phyloP scores from a whole-genome alignment of 805 yeast genomes.

The Nakazawaea ernobii region DNA sequence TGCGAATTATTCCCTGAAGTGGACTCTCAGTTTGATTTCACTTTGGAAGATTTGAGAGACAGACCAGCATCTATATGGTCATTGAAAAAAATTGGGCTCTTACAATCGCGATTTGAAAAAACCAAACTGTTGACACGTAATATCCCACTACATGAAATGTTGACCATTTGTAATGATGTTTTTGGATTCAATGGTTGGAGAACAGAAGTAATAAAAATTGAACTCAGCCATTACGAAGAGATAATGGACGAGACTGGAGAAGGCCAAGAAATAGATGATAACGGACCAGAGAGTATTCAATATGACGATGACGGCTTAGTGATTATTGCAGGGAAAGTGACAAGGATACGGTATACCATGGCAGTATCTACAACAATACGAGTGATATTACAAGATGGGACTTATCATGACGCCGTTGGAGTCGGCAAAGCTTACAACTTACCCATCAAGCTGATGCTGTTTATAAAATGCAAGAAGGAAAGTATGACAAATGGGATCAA shows the following conservation, averaged over 20 bases:
- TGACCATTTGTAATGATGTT: slow-evolving; percentile 37
- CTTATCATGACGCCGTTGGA: slow-evolving; percentile 32
- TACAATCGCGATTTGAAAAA: slow-evolving; percentile 6
- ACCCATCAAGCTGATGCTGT: slow-evolving; percentile 29
- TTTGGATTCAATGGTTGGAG: slow-evolving; percentile 53
- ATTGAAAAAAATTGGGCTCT: slow-evolving; percentile 3
- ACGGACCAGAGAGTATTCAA: background rate
- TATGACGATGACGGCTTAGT: slow-evolving; percentile 5
- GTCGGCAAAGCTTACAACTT: slow-evolving; percentile 28
- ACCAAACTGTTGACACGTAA: background rate
- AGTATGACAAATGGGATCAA: slow-evolving; percentile 42
- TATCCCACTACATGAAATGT: slow-evolving; percentile 18
- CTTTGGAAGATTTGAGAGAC: slow-evolving; percentile 5
- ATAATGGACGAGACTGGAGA: slow-evolving; percentile 14
- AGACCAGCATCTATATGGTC: slow-evolving; percentile 9
- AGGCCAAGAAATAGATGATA: slow-evolving; percentile 14
- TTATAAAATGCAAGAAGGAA: slow-evolving; percentile 37
- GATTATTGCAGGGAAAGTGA: background rate
- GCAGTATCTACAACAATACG: slow-evolving; percentile 26
- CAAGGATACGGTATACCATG: slow-evolving; percentile 15
- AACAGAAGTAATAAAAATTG: slow-evolving; percentile 25
- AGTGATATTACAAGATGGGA: slow-evolving; percentile 38
- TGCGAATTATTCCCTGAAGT: slow-evolving; percentile 6
- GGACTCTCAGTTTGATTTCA: slow-evolving; percentile 5
- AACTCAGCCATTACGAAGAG: slow-evolving; percentile 10